phyloP scores from a whole-genome alignment of 495 filamentous ascomycete species.

The Podospora australis region DNA sequence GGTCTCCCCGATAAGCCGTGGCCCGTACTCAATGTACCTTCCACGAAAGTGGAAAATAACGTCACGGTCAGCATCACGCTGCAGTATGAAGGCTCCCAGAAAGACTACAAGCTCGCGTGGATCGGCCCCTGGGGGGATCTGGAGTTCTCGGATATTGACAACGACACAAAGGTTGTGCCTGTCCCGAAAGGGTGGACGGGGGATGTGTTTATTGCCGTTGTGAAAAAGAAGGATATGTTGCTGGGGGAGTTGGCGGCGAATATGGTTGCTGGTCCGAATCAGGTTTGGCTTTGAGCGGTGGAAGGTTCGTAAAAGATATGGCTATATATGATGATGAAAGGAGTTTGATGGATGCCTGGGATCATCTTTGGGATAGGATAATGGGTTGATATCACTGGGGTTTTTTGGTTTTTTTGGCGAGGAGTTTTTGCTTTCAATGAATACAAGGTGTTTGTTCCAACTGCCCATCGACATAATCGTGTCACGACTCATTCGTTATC shows the following conservation, averaged over 20 bases:
- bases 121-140: constrained; percentile 33
- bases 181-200: constrained; percentile 30
- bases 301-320: not conserved
- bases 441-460: too few relatives aligned
- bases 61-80: constrained; percentile 18
- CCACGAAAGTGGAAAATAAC: constrained; percentile 4
- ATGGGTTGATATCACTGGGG: not conserved
- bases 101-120: constrained; percentile 29
- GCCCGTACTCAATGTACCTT: constrained; percentile 20
- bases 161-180: constrained; percentile 7
- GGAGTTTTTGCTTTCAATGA: too few relatives aligned
- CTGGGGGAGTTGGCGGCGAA: constrained; percentile 17
- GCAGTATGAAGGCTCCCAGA: constrained; percentile 10
- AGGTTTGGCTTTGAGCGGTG: constrained; percentile 29
- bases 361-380: not conserved
- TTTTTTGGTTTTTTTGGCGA: not conserved
- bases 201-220: constrained; percentile 32
- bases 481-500: too few relatives aligned
- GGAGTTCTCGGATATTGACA: constrained; percentile 24
- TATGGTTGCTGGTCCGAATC: constrained; percentile 33
- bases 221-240: constrained; percentile 16
- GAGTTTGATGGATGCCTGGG: not conserved
- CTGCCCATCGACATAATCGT: too few relatives aligned
- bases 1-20: constrained; percentile 12
- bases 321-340: not conserved